These are phyloP conservation scores for Xylogone sp. DNA, from an alignment of 2,329 filamentous ascomycete genomes.

Conservation along the genomic window DNA sequence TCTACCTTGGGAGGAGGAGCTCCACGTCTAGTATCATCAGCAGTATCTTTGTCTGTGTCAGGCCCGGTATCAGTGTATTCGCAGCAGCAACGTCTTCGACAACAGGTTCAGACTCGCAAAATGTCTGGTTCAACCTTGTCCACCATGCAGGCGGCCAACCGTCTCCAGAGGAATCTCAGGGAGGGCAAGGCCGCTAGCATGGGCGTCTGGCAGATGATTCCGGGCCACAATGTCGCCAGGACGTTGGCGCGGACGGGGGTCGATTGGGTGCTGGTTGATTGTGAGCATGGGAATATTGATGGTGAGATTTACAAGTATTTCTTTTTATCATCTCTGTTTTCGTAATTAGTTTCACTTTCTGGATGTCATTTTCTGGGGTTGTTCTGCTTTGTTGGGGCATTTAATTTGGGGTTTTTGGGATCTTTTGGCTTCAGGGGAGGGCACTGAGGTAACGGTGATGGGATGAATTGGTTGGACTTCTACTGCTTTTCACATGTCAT, in stretches of 20 bases:
- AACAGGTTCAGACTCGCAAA: not conserved
- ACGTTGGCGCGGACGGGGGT: constrained; percentile 57
- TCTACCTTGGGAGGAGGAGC: no score
- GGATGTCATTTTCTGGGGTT: no score
- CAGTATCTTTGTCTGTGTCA: no score
- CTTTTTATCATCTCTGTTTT: not conserved
- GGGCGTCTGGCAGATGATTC: constrained; percentile 60
- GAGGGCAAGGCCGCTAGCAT: constrained; percentile 43
- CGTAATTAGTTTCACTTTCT: no score
- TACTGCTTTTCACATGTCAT: no score
- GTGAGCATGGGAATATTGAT: constrained; percentile 54
- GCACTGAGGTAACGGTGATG: no score
- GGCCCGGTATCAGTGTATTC: no score
- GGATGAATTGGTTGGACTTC: no score
- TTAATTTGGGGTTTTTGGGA: not conserved
- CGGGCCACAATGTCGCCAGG: constrained; percentile 55
- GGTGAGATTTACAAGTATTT: constrained; percentile 29
- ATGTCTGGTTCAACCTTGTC: not conserved
- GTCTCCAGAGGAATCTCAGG: constrained; percentile 45
- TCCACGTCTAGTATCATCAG: no score
- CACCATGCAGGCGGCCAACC: constrained; percentile 35
- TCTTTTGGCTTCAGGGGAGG: no score
- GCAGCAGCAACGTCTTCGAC: not conserved
- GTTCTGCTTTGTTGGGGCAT: no score
- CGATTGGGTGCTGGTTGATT: constrained; percentile 64